Conservation (phyloP, 192 early-diverging fungal genomes). For the Pilaira anomala region DNA sequence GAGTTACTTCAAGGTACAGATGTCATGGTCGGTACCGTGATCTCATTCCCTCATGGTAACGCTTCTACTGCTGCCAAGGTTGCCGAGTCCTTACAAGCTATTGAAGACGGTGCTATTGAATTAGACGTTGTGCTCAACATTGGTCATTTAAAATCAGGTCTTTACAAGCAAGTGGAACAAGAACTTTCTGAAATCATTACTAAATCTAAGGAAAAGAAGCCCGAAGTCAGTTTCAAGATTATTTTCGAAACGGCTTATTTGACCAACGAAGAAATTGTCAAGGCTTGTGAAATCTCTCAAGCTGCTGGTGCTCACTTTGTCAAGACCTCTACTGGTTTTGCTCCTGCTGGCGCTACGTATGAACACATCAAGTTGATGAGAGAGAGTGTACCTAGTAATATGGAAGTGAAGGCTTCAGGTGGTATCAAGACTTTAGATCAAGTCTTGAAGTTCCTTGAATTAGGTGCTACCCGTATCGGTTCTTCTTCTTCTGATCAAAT, state of each 20-base stretch:
- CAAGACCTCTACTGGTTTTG: constrained; percentile 63
- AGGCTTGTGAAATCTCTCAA: constrained; percentile 40
- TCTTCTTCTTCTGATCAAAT: constrained; percentile 52
- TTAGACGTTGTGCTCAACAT: constrained; percentile 61
- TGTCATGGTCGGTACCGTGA: constrained; percentile 59
- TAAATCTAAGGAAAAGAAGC: constrained; percentile 40
- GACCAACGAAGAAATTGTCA: constrained; percentile 49
- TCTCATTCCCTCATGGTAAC: constrained; percentile 61
- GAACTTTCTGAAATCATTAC: constrained; percentile 42
- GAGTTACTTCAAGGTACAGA: constrained; percentile 34
- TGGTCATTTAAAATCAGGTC: constrained; percentile 48
- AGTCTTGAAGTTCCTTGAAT: constrained; percentile 48
- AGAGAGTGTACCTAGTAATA: constrained; percentile 34
- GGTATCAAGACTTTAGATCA: constrained; percentile 55
- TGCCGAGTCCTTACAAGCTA: constrained; percentile 48
- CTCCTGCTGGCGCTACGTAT: constrained; percentile 47
- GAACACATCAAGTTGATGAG: constrained; percentile 54
- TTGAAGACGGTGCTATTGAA: constrained; percentile 58
- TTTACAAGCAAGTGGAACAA: constrained; percentile 37
- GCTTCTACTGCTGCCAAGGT: constrained; percentile 48
- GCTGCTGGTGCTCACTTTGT: constrained; percentile 59
- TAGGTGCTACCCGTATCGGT: constrained; percentile 56
- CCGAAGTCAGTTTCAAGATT: constrained; percentile 51
- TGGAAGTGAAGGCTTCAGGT: constrained; percentile 59
- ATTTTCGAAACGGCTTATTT: constrained; percentile 61